phyloP scores from a whole-genome alignment of 2,329 filamentous ascomycete species.

The Aureobasidium leucospermi region DNA sequence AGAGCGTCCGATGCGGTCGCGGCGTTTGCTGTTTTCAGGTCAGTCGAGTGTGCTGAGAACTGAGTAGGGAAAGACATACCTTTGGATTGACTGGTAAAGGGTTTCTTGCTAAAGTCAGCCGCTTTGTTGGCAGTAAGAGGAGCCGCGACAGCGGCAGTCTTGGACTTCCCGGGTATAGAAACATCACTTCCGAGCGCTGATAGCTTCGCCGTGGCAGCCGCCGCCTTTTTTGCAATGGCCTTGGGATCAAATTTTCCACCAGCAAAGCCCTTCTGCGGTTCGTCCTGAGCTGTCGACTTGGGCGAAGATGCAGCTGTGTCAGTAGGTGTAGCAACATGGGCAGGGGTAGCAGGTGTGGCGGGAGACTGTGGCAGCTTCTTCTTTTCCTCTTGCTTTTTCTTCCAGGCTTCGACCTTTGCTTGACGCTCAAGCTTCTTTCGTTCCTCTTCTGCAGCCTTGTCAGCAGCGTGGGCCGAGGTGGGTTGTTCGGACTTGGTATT shows the following conservation, averaged over 20 bases:
- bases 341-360: conserved; percentile 8
- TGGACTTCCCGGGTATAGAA: conserved; percentile 41
- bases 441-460: conserved; percentile 55
- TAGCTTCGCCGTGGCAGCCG: conserved; percentile 45
- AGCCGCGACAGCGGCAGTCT: conserved; percentile 33
- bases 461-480: conserved; percentile 17
- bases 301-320: conserved; percentile 13
- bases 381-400: conserved; percentile 75
- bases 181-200: conserved; percentile 51
- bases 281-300: conserved; percentile 18
- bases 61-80: background rate
- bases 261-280: conserved; percentile 55
- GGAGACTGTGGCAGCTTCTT: conserved; percentile 48
- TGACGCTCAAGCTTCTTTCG: conserved; percentile 61
- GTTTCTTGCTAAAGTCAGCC: conserved; percentile 16
- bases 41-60: background rate
- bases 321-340: conserved; percentile 19
- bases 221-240: conserved; percentile 72
- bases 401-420: conserved; percentile 83
- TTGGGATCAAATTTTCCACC: conserved; percentile 78
- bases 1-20: conserved; percentile 6
- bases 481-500: conserved; percentile 33
- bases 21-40: background rate
- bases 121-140: conserved; percentile 31
- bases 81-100: background rate